A percentile compares a stretch with the other conserved stretches of the same genome.
Conservation (phyloP, 345 rosid species). For the Eucalyptus tenuipes region DNA sequence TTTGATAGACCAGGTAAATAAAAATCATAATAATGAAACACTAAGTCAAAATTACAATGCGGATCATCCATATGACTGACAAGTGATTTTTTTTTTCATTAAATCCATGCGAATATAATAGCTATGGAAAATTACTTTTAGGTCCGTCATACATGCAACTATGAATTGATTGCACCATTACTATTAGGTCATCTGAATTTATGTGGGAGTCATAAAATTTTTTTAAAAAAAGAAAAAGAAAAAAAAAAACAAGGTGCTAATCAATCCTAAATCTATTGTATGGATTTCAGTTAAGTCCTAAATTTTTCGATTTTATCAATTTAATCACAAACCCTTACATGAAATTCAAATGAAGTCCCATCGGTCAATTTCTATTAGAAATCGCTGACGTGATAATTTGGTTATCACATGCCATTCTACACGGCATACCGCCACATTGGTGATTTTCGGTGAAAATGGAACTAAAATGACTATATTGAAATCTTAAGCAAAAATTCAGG, state of each 20-base stretch:
- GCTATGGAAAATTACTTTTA: neutral
- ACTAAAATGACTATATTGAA: neutral
- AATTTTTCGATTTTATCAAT: neutral
- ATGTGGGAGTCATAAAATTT: neutral
- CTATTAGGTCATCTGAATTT: neutral
- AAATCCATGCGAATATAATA: neutral
- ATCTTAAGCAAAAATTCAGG: accelerated
- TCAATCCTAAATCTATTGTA: neutral
- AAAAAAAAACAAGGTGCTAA: neutral
- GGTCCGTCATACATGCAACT: neutral
- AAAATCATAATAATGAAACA: neutral
- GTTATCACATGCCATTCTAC: neutral
- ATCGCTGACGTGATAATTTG: accelerated
- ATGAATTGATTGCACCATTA: neutral
- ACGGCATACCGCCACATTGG: accelerated
- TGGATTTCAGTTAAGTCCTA: accelerated
- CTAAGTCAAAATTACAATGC: neutral
- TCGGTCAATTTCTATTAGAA: accelerated
- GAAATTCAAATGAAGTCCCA: neutral
- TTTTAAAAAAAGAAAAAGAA: no score
- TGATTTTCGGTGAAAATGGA: accelerated
- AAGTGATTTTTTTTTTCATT: neutral
- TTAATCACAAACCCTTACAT: neutral
- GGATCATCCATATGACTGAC: neutral
- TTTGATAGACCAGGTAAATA: neutral